A percentile compares a stretch with the other conserved stretches of the same genome.
Conservation (phyloP, 176 grass and related monocot species). For the Musa itinerans region DNA sequence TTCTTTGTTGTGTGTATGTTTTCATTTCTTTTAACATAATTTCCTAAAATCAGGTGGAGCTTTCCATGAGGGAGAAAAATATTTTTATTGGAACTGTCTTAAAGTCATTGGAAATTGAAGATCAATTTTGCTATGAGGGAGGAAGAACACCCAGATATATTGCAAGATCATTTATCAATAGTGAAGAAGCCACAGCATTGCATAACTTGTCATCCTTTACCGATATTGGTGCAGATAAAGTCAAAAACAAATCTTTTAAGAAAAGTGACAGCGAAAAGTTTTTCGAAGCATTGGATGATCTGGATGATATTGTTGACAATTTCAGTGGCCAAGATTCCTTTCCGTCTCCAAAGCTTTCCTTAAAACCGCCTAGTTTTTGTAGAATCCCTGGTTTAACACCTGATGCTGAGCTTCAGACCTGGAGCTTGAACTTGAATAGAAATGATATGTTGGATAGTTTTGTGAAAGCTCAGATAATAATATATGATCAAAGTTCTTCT, state of each 20-base stretch:
- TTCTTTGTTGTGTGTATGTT: conserved; percentile 5
- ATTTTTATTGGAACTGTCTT: conserved; percentile 86
- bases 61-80: conserved; percentile 68
- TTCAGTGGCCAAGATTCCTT: conserved; percentile 45
- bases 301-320: conserved; percentile 58
- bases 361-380: conserved; percentile 59
- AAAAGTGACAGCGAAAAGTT: conserved; percentile 74
- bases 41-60: conserved; percentile 61
- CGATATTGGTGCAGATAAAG: conserved; percentile 31
- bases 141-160: conserved; percentile 54
- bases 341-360: conserved; percentile 40
- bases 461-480: conserved; percentile 86
- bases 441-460: conserved; percentile 63
- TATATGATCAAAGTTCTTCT: conserved; percentile 80
- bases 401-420: conserved; percentile 44
- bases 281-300: conserved; percentile 90
- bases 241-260: conserved; percentile 32
- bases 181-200: conserved; percentile 25
- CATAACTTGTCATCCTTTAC: conserved; percentile 7
- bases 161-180: conserved; percentile 85
- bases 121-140: conserved; percentile 54
- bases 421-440: conserved; percentile 34
- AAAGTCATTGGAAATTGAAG: conserved; percentile 90
- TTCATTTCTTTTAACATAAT: background rate
- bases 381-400: conserved; percentile 81